Conservation (phyloP, 805 yeast species). For the Starmerella bacillaris region DNA sequence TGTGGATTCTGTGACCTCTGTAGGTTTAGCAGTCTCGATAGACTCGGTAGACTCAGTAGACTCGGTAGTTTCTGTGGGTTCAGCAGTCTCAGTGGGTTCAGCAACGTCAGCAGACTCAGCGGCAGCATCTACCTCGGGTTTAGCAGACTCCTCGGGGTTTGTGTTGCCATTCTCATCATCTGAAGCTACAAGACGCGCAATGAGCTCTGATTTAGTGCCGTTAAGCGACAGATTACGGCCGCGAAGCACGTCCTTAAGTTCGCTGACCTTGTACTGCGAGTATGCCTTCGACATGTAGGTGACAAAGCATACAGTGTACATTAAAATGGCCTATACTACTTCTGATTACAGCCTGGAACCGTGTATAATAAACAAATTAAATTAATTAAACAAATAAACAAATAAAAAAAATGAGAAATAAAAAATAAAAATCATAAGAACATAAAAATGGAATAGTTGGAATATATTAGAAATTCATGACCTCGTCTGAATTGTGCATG, state of each 20-base stretch:
- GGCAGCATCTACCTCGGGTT: constrained; percentile 13
- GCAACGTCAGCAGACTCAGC: constrained; percentile 4
- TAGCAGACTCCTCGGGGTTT: constrained; percentile 11
- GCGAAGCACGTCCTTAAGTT: constrained; percentile 62
- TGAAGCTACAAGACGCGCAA: constrained; percentile 42
- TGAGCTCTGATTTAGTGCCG: constrained; percentile 69
- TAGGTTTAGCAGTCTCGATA: constrained; percentile 10
- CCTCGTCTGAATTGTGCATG: too few relatives aligned
- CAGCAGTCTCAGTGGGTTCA: constrained; percentile 3
- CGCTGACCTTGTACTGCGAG: constrained; percentile 37
- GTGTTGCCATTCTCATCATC: constrained; percentile 24
- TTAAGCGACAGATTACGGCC: constrained; percentile 44
- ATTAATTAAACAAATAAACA: not conserved
- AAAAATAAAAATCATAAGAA: too few relatives aligned
- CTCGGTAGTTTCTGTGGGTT: constrained; percentile 2
- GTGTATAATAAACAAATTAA: not conserved
- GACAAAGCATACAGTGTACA: not conserved
- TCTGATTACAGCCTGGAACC: not conserved
- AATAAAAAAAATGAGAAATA: too few relatives aligned
- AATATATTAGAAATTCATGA: too few relatives aligned
- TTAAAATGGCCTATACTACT: too few relatives aligned
- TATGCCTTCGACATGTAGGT: constrained; percentile 9
- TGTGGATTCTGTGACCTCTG: constrained; percentile 15
- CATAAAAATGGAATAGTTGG: too few relatives aligned
- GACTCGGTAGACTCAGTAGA: constrained; percentile 9